phyloP scores from a whole-genome alignment of 2,329 filamentous ascomycete species.

The Zasmidium cellare region DNA sequence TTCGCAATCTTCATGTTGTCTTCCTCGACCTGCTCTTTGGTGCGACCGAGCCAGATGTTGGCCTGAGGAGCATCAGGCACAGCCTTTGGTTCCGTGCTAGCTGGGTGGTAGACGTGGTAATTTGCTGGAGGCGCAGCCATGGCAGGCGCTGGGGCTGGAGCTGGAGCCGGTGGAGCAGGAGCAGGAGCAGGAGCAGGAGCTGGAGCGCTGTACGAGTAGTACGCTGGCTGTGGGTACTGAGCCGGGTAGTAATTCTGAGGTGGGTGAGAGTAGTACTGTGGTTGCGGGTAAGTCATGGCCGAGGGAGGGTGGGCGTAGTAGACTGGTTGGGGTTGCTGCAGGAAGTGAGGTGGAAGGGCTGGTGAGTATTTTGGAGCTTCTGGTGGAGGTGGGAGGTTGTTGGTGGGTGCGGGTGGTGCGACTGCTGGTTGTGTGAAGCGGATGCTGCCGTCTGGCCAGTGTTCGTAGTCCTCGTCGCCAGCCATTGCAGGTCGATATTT shows the following conservation, averaged over 20 bases:
- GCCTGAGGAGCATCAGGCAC: conserved; percentile 8
- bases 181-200: conserved; percentile 9
- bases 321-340: conserved; percentile 17
- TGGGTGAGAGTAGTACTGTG: conserved; percentile 23
- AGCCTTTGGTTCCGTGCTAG: conserved; percentile 6
- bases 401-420: conserved; percentile 24
- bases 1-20: conserved; percentile 40
- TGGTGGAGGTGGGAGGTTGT: conserved; percentile 26
- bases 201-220: conserved; percentile 24
- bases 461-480: conserved; percentile 30
- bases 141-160: conserved; percentile 7
- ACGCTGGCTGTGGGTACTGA: conserved; percentile 10
- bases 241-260: conserved; percentile 9
- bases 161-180: conserved; percentile 9
- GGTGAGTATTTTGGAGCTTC: conserved; percentile 10
- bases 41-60: conserved; percentile 37
- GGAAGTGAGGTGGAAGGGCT: conserved; percentile 14
- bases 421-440: conserved; percentile 11
- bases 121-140: conserved; percentile 9
- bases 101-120: conserved; percentile 21
- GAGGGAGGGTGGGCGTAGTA: conserved; percentile 18
- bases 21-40: conserved; percentile 38
- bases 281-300: conserved; percentile 11
- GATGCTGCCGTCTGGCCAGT: conserved; percentile 31
- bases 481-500: neutral